Evolutionary conservation across 768 basidiomycete species (phyloP), one percentile per base, ranked within the genome.

Genomic region (Cytidiella melzeri): DNA sequence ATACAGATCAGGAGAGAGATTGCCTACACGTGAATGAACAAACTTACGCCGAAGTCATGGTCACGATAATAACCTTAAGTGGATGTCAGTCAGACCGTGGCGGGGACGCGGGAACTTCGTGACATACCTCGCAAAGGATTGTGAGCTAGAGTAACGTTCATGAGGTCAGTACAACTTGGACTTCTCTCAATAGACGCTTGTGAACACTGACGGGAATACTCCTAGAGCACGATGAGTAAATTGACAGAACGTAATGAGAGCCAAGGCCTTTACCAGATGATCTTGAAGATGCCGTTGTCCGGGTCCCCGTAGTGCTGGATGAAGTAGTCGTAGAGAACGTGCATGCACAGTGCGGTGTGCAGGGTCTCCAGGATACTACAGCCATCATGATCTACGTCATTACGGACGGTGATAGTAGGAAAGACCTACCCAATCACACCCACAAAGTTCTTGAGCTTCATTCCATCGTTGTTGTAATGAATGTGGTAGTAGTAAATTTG

Each of bases 401-500:
- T 7, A 7, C 30, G 30, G 30, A 34, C 15, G 30, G 30, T 34
- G 9, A 34, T 34, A 15, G 15, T 34, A 7, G 15, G 15, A 7
- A 34, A 7, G 15, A 34, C 30, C 30, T 15, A 47, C 46, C 46
- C 37, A 19, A 47, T 7, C 21, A 18, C 4, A 13, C 36, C 13
- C 23, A 47, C 37, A 23, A 39, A 47, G 38, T 5, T 11, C 38
- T 27, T 20, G 20, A 47, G 20, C 7, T 21, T 13, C n/a, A 13
- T 19, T 15, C 34, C 21, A 26, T 47, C 46, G 13, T 38, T 40
- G 5, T 47, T 37, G 18, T 47, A 47, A 6, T 20, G 20, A 3
- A 13, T 7, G 24, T 37, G 39, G 20, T 47, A 47, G 36, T 13
- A 47, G 24, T 47, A 47, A 11, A 47, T 37, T 18, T 47, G 46